Base-by-base conservation (phyloP, 768 basidiomycete species). In the Mycena rosella region DNA sequence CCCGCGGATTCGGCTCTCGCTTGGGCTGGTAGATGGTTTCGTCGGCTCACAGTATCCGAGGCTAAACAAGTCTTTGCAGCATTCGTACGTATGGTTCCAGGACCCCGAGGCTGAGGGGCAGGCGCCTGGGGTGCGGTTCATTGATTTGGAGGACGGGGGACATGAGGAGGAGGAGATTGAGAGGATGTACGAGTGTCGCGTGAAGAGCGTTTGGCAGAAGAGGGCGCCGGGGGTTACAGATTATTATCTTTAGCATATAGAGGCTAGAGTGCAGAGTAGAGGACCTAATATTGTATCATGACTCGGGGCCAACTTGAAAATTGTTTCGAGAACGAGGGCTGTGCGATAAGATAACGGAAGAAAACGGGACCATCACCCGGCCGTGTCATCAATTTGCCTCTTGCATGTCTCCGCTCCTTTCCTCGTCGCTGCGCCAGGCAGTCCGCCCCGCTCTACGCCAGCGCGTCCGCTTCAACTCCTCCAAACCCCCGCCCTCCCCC, bases 401-500 rank as follows among this genome's bases (percentile, higher is more conserved):
- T 65, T 42, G 64, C 54, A 67, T 71, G 66, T 65, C 38, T 34
- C 32, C 65, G 57, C 61, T 70, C 70, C 55, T 71, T 67, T 67
- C 49, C 32, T 60, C 60, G 44, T 71, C 70, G 53, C 48, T 71
- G 59, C 70, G 70, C 49, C 65, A 67, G 59, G 57, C 70, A 20
- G 70, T 74, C 24, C 79, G 81, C 48, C 75, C 78, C 27, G 75
- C 75, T 34, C 58, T 78, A 72, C 72, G 76, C 54, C 73, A 73
- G 61, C 60, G 73, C 77, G 56, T 75, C 69, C 86, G 86, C 64
- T 82, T 86, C 74, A 76, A 82, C 24, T 85, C 84, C 26, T 75
- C 75, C 74, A n/a, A 78, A 76, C 85, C 34, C 75, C 80, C 13
- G 60, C 86, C 34, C 85, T 87, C 82, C 8, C 78, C 89, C 2